These are phyloP conservation scores for Ceratobasidium sp. DNA, from an alignment of 1,284 basidiomycete species.

Conservation along the genomic window DNA sequence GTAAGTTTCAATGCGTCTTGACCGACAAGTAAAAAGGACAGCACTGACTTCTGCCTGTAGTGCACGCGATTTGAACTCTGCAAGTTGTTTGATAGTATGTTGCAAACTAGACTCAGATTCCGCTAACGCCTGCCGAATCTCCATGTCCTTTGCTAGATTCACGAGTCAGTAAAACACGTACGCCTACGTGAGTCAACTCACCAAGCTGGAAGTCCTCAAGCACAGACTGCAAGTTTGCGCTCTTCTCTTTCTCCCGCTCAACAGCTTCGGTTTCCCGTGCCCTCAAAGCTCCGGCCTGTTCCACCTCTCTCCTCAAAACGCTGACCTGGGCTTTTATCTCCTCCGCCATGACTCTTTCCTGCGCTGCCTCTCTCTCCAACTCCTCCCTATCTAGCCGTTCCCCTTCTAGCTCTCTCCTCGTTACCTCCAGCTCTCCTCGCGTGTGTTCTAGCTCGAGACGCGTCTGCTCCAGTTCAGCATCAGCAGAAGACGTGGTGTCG, in stretches of 20 bases:
- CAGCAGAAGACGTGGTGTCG: conserved; percentile 47
- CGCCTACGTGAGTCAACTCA: conserved; percentile 59
- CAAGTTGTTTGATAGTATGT: conserved; percentile 78
- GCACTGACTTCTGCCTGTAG: conserved; percentile 81
- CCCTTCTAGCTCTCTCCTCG: conserved; percentile 85
- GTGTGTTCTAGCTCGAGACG: conserved; percentile 73
- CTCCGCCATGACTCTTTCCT: conserved; percentile 81
- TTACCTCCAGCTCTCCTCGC: conserved; percentile 76
- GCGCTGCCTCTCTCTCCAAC: conserved; percentile 83
- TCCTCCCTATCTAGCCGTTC: conserved; percentile 88
- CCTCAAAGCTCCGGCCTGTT: conserved; percentile 71
- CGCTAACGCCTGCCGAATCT: conserved; percentile 80
- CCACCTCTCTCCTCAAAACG: conserved; percentile 73
- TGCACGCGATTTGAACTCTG: conserved; percentile 89
- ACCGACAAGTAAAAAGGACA: background rate
- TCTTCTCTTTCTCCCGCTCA: conserved; percentile 80
- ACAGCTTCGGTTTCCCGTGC: conserved; percentile 67
- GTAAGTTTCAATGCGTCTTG: conserved; percentile 13
- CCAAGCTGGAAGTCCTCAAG: conserved; percentile 95
- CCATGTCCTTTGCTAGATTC: conserved; percentile 76
- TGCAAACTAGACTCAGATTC: conserved; percentile 84
- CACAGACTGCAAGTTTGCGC: conserved; percentile 89
- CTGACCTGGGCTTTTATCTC: conserved; percentile 71
- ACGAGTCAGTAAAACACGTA: background rate
- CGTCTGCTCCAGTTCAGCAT: conserved; percentile 75